Evolutionary conservation across 2,329 filamentous ascomycete species (phyloP).

Genomic region (Clonostachys rosea): DNA sequence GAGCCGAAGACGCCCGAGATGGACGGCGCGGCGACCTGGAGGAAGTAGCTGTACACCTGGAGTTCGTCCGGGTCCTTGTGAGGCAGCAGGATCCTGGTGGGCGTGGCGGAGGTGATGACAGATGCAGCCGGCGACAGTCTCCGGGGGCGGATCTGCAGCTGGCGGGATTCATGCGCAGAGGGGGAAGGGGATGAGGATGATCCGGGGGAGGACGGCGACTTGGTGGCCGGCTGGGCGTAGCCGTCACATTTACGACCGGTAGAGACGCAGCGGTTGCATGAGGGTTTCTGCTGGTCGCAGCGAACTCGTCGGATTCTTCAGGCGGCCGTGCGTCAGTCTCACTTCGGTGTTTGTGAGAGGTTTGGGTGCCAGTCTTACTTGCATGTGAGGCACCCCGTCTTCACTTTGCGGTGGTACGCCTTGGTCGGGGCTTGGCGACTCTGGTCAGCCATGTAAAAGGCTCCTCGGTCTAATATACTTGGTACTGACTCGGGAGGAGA

Average conservation of each 20-base stretch:
- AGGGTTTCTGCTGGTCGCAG: slow-evolving; percentile 20
- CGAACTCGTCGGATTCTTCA: slow-evolving; percentile 19
- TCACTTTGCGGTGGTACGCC: background rate
- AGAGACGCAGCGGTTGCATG: slow-evolving; percentile 15
- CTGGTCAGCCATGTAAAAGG: too few relatives aligned
- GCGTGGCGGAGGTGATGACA: background rate
- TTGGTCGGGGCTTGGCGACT: too few relatives aligned
- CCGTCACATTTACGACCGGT: slow-evolving; percentile 16
- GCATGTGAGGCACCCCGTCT: background rate
- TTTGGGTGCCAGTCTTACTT: background rate
- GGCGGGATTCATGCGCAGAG: background rate
- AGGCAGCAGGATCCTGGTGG: background rate
- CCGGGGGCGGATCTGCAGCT: background rate
- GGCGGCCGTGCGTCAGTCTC: background rate
- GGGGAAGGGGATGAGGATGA: slow-evolving; percentile 1
- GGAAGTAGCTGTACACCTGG: slow-evolving; percentile 3
- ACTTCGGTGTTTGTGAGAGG: background rate
- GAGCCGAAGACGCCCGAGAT: slow-evolving; percentile 26
- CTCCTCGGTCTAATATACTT: too few relatives aligned
- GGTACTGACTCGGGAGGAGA: too few relatives aligned
- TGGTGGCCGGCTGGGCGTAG: slow-evolving; percentile 15
- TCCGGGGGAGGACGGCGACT: background rate
- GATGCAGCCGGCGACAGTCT: background rate
- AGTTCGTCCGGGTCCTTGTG: slow-evolving; percentile 2
- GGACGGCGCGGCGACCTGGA: slow-evolving; percentile 7